Base-by-base conservation (phyloP, 257 asterid species). In the Capsicum baccatum region DNA sequence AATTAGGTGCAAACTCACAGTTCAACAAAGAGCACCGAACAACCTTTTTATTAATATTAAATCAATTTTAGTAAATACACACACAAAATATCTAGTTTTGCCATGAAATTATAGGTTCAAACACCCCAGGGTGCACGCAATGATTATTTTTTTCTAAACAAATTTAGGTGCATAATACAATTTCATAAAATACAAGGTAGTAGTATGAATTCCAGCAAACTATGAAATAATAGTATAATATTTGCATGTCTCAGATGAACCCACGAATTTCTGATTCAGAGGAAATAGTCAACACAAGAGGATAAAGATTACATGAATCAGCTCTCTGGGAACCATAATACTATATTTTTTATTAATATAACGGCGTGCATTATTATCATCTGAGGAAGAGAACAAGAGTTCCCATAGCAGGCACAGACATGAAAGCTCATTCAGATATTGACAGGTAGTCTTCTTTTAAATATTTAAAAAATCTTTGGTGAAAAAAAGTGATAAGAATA, bases 271-370 rank as follows among this genome's bases (percentile, higher is more conserved):
- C 2, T 76, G 21, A 76, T 76, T 76, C 47, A 12, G 44, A 52
- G 63, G 63, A 52, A 76, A 76, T 76, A 76, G 81, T 52, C 81
- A 76, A 76, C 78, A 68, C 26, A 68, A 8, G 19, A 74, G 47
- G 63, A 52, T 13, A 76, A 21, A 76, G n/a, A 76, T 13, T 52
- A 47, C 63, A 76, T 52, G 44, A 52, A 21, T 74, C 62, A 50
- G 81, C 59, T 50, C 13, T 50, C 19, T 26, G 14, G 62, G 62
- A 74, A 74, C 81, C 62, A 74, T 50, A 74, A 74, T 47, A 26
- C 33, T 26, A 6, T 50, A 2, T 47, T 71, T 64, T 6, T 37
- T 37, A 68, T 12, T 48, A 62, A 74, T 74, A 50, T 21, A 74
- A 50, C 62, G 62, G 62, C 62, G 47, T 54, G 21, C 26, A 68